Base-by-base conservation (phyloP, 305 asterid genomes). In the Ilex paraguariensis region DNA sequence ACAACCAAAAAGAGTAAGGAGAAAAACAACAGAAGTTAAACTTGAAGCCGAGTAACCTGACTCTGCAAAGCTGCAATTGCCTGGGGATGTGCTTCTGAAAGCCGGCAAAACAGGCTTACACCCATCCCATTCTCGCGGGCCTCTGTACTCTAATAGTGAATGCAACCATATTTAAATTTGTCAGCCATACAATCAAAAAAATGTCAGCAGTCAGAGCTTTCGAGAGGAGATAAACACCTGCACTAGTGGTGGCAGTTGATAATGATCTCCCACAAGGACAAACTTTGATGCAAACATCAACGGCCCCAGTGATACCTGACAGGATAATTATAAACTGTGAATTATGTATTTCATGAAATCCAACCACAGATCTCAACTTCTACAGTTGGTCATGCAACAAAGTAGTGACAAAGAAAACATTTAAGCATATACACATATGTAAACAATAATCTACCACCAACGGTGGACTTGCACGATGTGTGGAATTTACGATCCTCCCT, bases 241-340 rank as follows among this genome's bases (percentile, higher is more conserved):
- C 62, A 93, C 97, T 68, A 93, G 95, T 67, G 98, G 98, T 28
- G 98, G 98, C 68, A 93, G 77, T 74, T 93, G 98, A 78, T 93
- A 93, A 79, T 93, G 95, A 84, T 93, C 98, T 66, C 99, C 99
- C 56, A 93, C 99, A 13, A 93, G 97, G 70, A 93, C 97, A 80
- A 93, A 93, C 69, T 82, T 90, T 61, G 96, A 87, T 17, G 97
- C 90, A 61, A 87, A 72, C 82, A 83, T 82, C 73, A 93, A 81
- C 16, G 97, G 97, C 58, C 99, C 99, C 84, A 87, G 77, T 30
- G 95, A 84, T 31, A 90, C 97, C 99, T 93, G 86, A 40, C 70
- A 75, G 53, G 70, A 58, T 49, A 74, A 62, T 56, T 45, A 33
- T 56, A 56, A 7, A 62, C 36, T 54, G n/a, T 54, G 59, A 54